phyloP scores from a whole-genome alignment of 176 grass and related monocot species.

The maize (Zea mays) region Zm-B73-REFERENCE-NAM-5.0 NC_050102.1:96235001-96235500 shows the following conservation, averaged over 20 bases:
- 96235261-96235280: slow-evolving; percentile 61
- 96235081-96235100: background rate
- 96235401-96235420: slow-evolving; percentile 44
- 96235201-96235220: slow-evolving; percentile 37
- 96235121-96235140: slow-evolving; percentile 57
- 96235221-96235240: slow-evolving; percentile 58
- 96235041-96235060: slow-evolving; percentile 35
- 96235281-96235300: slow-evolving; percentile 40
- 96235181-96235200: slow-evolving; percentile 44
- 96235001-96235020: slow-evolving; percentile 49
- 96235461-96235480: slow-evolving; percentile 44
- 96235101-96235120: slow-evolving; percentile 47
- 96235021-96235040: background rate
- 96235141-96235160: slow-evolving; percentile 49
- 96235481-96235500: slow-evolving; percentile 27
- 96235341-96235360: slow-evolving; percentile 24
- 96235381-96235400: slow-evolving; percentile 49
- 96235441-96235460: slow-evolving; percentile 62
- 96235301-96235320: slow-evolving; percentile 7
- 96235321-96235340: slow-evolving; percentile 34
- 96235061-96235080: slow-evolving; percentile 48
- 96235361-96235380: slow-evolving; percentile 38
- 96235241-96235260: slow-evolving; percentile 46
- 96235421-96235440: slow-evolving; percentile 35
- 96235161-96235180: background rate